phyloP scores from a whole-genome alignment of 805 yeast genomes.

The Yamadazyma ubonensis region DNA sequence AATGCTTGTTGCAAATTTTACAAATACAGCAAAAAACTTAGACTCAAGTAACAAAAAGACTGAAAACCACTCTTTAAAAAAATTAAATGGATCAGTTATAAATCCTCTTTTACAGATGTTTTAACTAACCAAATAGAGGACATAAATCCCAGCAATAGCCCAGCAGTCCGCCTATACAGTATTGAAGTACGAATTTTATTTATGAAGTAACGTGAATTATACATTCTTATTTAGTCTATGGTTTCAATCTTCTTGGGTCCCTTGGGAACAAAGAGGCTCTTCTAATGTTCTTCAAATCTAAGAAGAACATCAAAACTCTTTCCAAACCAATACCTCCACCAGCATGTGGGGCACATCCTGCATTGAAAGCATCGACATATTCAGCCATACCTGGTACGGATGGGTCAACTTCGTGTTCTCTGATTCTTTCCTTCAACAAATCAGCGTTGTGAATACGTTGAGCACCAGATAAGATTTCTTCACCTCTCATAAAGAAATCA shows the following conservation, averaged over 20 bases:
- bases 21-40: too few relatives aligned
- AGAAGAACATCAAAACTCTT: constrained; percentile 97
- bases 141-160: too few relatives aligned
- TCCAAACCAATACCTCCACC: constrained; percentile 99
- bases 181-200: too few relatives aligned
- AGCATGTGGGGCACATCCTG: constrained; percentile 98
- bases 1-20: too few relatives aligned
- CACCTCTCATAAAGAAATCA: constrained; percentile 99
- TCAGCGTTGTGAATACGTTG: constrained; percentile 97
- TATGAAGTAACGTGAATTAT: too few relatives aligned
- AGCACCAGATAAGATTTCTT: constrained; percentile 98
- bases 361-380: constrained; percentile 87
- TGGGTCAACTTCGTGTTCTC: constrained; percentile 79
- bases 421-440: constrained; percentile 78
- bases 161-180: too few relatives aligned
- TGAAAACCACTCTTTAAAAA: too few relatives aligned
- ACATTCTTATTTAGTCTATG: too few relatives aligned
- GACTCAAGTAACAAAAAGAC: too few relatives aligned
- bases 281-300: constrained; percentile 95
- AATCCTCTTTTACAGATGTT: too few relatives aligned
- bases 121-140: too few relatives aligned
- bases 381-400: constrained; percentile 79
- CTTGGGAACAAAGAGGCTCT: constrained; percentile 99
- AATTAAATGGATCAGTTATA: too few relatives aligned
- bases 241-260: constrained; percentile 92